Percentiles rank a stretch among this genome's conserved stretches.
These are phyloP conservation scores for Entonaema liquescens DNA, from an alignment of 495 filamentous ascomycete genomes.

Conservation along the genomic window DNA sequence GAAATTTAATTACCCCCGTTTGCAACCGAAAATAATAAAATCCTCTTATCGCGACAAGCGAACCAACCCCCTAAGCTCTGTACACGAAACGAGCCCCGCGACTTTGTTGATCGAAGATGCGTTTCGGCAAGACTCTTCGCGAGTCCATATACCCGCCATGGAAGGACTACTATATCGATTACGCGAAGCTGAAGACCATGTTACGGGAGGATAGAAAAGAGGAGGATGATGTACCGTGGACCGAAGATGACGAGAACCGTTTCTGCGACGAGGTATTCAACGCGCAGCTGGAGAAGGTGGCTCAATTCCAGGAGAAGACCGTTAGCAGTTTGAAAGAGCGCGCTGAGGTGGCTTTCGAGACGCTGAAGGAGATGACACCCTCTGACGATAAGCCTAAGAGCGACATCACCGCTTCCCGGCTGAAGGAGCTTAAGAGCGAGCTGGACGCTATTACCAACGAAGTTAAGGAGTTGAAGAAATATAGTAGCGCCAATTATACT, in stretches of 20 bases:
- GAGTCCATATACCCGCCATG: constrained; percentile 85
- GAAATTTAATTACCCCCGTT: background rate
- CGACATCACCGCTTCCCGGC: constrained; percentile 60
- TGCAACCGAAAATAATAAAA: background rate
- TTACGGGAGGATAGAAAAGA: constrained; percentile 75
- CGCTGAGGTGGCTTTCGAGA: constrained; percentile 66
- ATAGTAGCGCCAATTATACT: constrained; percentile 95
- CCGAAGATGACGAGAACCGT: constrained; percentile 89
- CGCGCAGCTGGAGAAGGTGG: constrained; percentile 93
- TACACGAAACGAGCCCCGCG: background rate
- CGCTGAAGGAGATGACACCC: constrained; percentile 64
- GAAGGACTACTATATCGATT: constrained; percentile 94
- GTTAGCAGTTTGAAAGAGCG: constrained; percentile 75
- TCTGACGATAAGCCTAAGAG: constrained; percentile 48
- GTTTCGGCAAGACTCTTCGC: constrained; percentile 87
- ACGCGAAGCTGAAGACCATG: constrained; percentile 87
- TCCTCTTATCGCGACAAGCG: background rate
- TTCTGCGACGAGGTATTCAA: constrained; percentile 97
- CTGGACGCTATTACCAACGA: constrained; percentile 89
- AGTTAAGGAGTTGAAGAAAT: constrained; percentile 92
- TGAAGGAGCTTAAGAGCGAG: constrained; percentile 77
- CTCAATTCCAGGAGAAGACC: constrained; percentile 83
- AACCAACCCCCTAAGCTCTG: background rate
- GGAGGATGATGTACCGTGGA: constrained; percentile 76
- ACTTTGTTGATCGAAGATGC: constrained; percentile 67